Base-by-base conservation (phyloP, 2,329 filamentous ascomycete species). In the Stemphylium vesicarium region DNA sequence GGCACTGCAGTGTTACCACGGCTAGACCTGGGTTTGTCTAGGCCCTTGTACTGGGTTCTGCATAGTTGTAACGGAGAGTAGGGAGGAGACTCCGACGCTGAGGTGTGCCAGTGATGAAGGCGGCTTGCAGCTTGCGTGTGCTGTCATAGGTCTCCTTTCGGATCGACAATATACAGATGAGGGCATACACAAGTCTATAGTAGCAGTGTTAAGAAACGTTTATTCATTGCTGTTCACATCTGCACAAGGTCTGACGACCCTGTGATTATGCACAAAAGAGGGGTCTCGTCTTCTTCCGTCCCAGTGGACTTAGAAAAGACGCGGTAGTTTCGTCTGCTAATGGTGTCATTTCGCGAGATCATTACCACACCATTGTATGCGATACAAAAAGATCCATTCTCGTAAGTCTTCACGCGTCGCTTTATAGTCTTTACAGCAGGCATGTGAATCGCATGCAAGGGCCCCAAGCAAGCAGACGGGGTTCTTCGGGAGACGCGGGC, bases 61-160 rank as follows among this genome's bases (percentile, higher is more conserved):
- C 57, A 51, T 60, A 56, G 45, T 59, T 52, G 50, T 53, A 60
- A 43, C 70, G 70, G 70, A 67, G 57, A 57, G 59, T 59, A 67
- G 63, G 64, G 63, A 63, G 63, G 37, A 38, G 42, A 50, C 59
- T 65, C 70, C 66, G 66, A 50, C 32, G 41, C 42, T 54, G 43
- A 48, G 52, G 51, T 57, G 56, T 48, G 35, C 15, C 36, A 50
- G 42, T 50, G 48, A 47, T 55, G 42, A 46, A 52, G 41, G 48
- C 45, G 51, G 43, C 56, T 56, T 59, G 51, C 51, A 56, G 52
- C 44, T 45, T 53, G 52, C 49, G 57, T 58, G 47, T 37, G 42
- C 36, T 39, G 46, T 50, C 18, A 42, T 16, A 18, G 29, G 45
- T 53, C 53, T 53, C 44, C 24, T 31, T 45, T 33, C 24, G 40